Evolutionary conservation across 176 grass and related monocot genomes (phyloP).

Genomic region (Ananas comosus): DNA sequence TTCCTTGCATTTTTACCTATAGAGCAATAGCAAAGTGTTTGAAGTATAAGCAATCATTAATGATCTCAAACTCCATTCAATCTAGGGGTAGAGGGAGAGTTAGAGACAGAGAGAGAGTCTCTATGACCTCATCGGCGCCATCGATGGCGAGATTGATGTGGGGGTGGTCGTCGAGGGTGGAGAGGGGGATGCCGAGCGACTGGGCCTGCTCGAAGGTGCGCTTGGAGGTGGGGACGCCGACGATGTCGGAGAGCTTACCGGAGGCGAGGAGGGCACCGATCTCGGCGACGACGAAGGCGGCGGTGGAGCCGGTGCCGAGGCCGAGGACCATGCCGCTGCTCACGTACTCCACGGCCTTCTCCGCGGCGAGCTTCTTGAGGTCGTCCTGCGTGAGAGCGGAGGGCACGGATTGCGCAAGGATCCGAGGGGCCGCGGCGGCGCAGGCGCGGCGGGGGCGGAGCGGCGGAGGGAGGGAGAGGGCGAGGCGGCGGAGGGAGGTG

Average conservation of each 20-base stretch:
- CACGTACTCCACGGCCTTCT: constrained; percentile 87
- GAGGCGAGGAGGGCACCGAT: constrained; percentile 62
- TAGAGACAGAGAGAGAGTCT: not conserved
- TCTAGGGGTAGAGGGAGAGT: not conserved
- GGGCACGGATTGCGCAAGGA: constrained; percentile 51
- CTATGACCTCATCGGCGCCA: constrained; percentile 78
- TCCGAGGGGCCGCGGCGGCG: not conserved
- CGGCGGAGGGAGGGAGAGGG: constrained; percentile 30
- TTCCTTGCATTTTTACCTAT: too few species aligned
- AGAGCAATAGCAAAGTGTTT: too few species aligned
- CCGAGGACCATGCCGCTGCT: constrained; percentile 91
- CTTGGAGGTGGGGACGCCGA: constrained; percentile 90
- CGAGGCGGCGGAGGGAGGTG: constrained; percentile 13
- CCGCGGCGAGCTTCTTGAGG: constrained; percentile 80
- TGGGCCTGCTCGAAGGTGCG: constrained; percentile 87
- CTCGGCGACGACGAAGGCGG: constrained; percentile 85
- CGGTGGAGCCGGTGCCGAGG: constrained; percentile 91
- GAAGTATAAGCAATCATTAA: not conserved
- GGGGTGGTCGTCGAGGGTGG: constrained; percentile 91
- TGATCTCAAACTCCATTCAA: not conserved
- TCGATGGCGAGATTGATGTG: constrained; percentile 85
- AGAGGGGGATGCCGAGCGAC: constrained; percentile 81
- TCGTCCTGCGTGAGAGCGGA: constrained; percentile 74
- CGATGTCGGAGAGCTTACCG: constrained; percentile 68
- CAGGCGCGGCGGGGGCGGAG: constrained; percentile 13